Conservation (phyloP, 331 rosid genomes). For the Prunus yedoensis region DNA sequence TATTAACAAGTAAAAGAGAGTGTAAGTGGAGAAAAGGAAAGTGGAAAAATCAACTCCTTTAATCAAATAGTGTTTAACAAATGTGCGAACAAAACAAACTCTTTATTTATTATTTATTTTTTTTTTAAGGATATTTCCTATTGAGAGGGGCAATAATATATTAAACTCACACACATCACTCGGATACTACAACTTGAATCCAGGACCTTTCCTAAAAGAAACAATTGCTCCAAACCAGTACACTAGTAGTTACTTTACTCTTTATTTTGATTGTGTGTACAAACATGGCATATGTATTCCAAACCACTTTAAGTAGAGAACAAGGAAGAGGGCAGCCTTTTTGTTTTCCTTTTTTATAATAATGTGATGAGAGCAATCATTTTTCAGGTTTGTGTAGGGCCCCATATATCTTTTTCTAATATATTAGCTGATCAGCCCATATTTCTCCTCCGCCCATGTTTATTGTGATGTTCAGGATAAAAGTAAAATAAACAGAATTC, state of each 20-base stretch:
- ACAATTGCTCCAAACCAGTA: too few relatives aligned
- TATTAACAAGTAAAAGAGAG: too few relatives aligned
- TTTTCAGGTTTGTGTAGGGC: constrained; percentile 18
- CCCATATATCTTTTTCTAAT: constrained; percentile 9
- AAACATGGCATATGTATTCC: background rate
- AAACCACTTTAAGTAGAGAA: background rate
- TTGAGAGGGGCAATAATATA: too few relatives aligned
- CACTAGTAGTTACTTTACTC: rapidly evolving
- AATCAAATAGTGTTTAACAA: background rate
- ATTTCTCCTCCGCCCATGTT: constrained; percentile 7
- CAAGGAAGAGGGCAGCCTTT: constrained; percentile 10
- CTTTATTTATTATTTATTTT: background rate
- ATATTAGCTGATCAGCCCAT: constrained; percentile 35
- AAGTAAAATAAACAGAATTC: constrained; percentile 1
- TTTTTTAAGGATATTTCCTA: rapidly evolving
- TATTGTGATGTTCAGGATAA: constrained; percentile 12
- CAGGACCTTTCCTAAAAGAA: rapidly evolving
- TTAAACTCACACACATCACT: too few relatives aligned
- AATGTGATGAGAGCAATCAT: constrained; percentile 26
- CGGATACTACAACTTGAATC: too few relatives aligned
- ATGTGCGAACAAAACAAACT: background rate
- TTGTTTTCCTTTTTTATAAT: background rate
- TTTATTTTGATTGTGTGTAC: background rate
- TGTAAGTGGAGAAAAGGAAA: too few relatives aligned
- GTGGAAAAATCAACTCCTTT: too few relatives aligned